A percentile compares a stretch with the other conserved stretches of the same genome.
Conservation (phyloP, 2,329 filamentous ascomycete species). For the Cadophora malorum region DNA sequence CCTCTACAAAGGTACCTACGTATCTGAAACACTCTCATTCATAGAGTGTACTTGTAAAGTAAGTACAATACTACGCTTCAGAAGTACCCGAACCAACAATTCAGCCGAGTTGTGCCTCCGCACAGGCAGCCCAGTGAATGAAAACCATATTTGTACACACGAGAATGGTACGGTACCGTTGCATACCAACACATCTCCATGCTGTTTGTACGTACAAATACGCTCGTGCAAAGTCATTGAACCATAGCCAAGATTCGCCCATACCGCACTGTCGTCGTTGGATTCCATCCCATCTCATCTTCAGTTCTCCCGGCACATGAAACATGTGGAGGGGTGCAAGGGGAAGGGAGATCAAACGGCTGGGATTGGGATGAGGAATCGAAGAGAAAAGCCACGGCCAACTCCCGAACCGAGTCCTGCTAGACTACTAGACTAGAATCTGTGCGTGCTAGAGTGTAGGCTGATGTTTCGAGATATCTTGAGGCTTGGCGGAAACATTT, state of each 20-base stretch:
- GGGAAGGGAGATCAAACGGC: slow-evolving; percentile 14
- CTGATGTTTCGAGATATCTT: neutral
- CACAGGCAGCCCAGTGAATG: neutral
- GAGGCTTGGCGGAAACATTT: neutral
- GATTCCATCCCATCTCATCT: slow-evolving; percentile 1
- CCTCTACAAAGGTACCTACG: neutral
- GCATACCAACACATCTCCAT: neutral
- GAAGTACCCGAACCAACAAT: neutral
- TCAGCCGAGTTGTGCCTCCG: neutral
- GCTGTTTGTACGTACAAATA: neutral
- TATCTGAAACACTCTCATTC: neutral
- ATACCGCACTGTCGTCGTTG: neutral
- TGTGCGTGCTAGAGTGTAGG: neutral
- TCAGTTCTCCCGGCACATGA: neutral
- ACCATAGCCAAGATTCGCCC: too few relatives aligned
- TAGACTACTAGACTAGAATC: neutral
- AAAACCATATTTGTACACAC: neutral
- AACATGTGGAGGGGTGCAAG: slow-evolving; percentile 4
- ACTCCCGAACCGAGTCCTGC: neutral
- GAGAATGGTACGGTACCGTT: neutral
- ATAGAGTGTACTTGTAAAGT: neutral
- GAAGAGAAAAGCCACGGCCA: neutral
- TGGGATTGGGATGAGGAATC: neutral
- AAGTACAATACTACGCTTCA: neutral
- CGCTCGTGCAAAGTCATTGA: neutral